Evolutionary conservation across 2,329 filamentous ascomycete genomes (phyloP).

Genomic region (Ramularia collo-cygni): DNA sequence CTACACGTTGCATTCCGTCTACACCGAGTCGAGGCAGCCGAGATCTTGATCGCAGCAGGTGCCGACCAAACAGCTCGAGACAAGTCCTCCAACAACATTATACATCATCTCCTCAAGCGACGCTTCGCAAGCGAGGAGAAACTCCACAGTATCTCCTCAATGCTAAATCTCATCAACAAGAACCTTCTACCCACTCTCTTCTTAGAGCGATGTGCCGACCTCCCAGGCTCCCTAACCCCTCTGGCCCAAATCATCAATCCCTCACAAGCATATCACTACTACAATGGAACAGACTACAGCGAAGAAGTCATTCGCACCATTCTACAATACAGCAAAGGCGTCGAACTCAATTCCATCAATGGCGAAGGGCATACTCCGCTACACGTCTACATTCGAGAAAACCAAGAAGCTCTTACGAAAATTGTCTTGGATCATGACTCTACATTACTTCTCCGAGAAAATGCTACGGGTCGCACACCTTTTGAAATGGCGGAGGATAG

Average conservation of each 20-base stretch:
- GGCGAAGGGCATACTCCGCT: constrained; percentile 59
- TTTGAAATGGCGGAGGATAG: constrained; percentile 58
- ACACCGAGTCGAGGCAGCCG: constrained; percentile 48
- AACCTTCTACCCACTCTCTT: constrained; percentile 53
- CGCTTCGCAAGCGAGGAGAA: constrained; percentile 9
- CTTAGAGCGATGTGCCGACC: constrained; percentile 49
- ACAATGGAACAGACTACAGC: neutral
- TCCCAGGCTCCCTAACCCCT: constrained; percentile 54
- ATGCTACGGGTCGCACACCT: constrained; percentile 68
- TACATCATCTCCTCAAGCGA: constrained; percentile 53
- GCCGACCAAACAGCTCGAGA: constrained; percentile 59
- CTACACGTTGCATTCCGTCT: constrained; percentile 59
- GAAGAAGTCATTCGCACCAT: constrained; percentile 17
- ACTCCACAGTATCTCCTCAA: constrained; percentile 17
- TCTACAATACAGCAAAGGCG: constrained; percentile 37
- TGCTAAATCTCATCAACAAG: constrained; percentile 55
- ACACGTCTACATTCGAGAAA: constrained; percentile 48
- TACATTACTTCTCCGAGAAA: constrained; percentile 61
- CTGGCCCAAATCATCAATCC: constrained; percentile 40
- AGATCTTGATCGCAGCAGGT: constrained; percentile 58
- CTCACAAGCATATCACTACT: neutral
- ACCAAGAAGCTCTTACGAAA: constrained; percentile 43
- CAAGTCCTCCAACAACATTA: constrained; percentile 55
- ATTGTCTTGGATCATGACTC: constrained; percentile 52
- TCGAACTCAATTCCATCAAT: constrained; percentile 47